A percentile compares a stretch with the other conserved stretches of the same genome.
Conservation (phyloP, 2,329 filamentous ascomycete species). For the Penicillium aurantiogriseum region DNA sequence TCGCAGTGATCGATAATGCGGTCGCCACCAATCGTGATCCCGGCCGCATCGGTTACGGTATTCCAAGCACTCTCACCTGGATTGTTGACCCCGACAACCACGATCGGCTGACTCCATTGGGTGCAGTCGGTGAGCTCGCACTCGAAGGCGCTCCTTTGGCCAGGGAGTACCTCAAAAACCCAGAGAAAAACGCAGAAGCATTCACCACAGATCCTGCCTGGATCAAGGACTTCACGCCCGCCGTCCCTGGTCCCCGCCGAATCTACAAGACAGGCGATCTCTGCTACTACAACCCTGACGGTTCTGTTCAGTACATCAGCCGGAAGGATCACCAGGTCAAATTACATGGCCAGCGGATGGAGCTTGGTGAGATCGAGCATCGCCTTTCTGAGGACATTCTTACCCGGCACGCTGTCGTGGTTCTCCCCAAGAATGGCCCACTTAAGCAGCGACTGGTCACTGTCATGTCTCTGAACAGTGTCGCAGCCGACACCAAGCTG, state of each 20-base stretch:
- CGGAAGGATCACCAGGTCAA: constrained; percentile 68
- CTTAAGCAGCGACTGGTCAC: constrained; percentile 47
- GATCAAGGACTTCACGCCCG: constrained; percentile 20
- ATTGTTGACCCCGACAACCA: constrained; percentile 37
- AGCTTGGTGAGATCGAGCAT: constrained; percentile 52
- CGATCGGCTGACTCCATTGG: constrained; percentile 38
- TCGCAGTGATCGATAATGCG: constrained; percentile 31
- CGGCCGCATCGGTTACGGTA: constrained; percentile 29
- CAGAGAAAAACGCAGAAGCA: constrained; percentile 32
- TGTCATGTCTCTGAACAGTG: constrained; percentile 40
- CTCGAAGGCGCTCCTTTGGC: constrained; percentile 41
- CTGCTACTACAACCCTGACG: constrained; percentile 34
- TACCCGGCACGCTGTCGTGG: constrained; percentile 44
- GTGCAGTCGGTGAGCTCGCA: constrained; percentile 36
- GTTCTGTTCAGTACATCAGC: constrained; percentile 46
- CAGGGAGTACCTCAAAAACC: constrained; percentile 42
- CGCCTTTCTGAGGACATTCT: constrained; percentile 33
- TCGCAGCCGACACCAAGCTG: constrained; percentile 24
- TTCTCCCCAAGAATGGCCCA: constrained; percentile 44
- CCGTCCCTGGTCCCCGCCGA: constrained; percentile 11
- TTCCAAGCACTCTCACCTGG: constrained; percentile 32
- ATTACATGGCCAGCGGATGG: constrained; percentile 63
- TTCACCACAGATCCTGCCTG: constrained; percentile 33
- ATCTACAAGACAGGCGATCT: constrained; percentile 37
- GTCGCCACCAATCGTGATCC: constrained; percentile 29